These are phyloP conservation scores for Discostella stelligera DNA, from an alignment of 352 stramenopile species.

Conservation along the genomic window DNA sequence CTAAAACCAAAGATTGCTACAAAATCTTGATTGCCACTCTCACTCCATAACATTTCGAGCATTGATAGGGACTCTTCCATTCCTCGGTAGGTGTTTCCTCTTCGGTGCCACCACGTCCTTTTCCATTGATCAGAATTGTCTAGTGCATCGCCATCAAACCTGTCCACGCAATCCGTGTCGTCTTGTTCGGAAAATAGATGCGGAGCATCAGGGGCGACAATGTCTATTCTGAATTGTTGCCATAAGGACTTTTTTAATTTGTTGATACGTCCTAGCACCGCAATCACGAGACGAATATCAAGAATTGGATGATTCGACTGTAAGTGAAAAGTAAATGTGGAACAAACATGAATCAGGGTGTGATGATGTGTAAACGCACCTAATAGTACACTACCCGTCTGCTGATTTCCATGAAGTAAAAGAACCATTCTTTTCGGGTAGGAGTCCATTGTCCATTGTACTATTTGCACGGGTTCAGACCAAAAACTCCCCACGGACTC, in stretches of 20 bases:
- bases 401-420: conserved; percentile 73
- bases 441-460: too few relatives aligned
- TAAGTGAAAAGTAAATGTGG: neutral
- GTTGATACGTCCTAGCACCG: conserved; percentile 12
- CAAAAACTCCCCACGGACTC: too few relatives aligned
- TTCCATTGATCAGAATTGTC: conserved; percentile 16
- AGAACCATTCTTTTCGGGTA: too few relatives aligned
- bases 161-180: conserved; percentile 16
- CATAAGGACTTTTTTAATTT: conserved; percentile 26
- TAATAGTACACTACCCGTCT: conserved; percentile 68
- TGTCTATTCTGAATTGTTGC: conserved; percentile 32
- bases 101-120: conserved; percentile 67
- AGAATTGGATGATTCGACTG: conserved; percentile 17
- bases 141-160: conserved; percentile 20
- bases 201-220: conserved; percentile 64
- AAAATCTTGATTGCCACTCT: conserved; percentile 47
- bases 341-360: conserved; percentile 30
- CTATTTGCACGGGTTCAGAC: too few relatives aligned
- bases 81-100: conserved; percentile 60
- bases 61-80: conserved; percentile 58
- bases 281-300: too few relatives aligned
- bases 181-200: conserved; percentile 34
- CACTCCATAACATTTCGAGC: conserved; percentile 46
- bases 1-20: conserved; percentile 75
- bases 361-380: conserved; percentile 22